Conservation (phyloP, 139 green algal species). For the Penium margaritaceum region DNA sequence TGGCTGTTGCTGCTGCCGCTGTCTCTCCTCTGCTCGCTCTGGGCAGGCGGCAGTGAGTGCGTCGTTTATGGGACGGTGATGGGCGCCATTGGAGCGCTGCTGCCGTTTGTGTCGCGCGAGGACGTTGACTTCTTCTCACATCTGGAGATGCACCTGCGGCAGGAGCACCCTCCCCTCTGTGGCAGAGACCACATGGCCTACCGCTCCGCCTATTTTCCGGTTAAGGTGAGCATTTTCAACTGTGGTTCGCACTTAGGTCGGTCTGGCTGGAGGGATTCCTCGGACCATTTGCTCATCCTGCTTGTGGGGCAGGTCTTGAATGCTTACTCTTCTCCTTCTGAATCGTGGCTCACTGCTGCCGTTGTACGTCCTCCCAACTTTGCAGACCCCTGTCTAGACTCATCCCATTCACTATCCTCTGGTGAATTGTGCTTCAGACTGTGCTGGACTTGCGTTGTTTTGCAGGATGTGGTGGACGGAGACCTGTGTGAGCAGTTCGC, state of each 20-base stretch:
- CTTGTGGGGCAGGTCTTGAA: background rate
- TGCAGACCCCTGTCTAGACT: background rate
- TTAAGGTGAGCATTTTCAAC: slow-evolving; percentile 61
- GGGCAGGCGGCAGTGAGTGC: slow-evolving; percentile 70
- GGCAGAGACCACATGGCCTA: slow-evolving; percentile 88
- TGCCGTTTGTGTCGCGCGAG: slow-evolving; percentile 74
- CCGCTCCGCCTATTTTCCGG: slow-evolving; percentile 84
- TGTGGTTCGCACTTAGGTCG: slow-evolving; percentile 9
- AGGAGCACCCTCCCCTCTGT: slow-evolving; percentile 77
- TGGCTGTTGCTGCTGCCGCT: too few relatives aligned
- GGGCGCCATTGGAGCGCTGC: slow-evolving; percentile 75
- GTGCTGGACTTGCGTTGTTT: background rate
- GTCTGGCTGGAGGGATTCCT: background rate
- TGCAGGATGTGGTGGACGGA: slow-evolving; percentile 79
- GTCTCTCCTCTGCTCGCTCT: background rate
- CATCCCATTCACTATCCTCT: background rate
- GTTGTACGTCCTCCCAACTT: background rate
- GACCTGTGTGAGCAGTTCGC: slow-evolving; percentile 91
- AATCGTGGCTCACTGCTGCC: background rate
- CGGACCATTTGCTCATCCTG: background rate
- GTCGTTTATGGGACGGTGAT: slow-evolving; percentile 80
- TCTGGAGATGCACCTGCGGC: slow-evolving; percentile 96
- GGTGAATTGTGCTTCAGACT: background rate
- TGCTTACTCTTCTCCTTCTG: background rate
- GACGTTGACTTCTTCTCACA: slow-evolving; percentile 95